Conservation (phyloP, 495 filamentous ascomycete species). For the Bacidia gigantensis region DNA sequence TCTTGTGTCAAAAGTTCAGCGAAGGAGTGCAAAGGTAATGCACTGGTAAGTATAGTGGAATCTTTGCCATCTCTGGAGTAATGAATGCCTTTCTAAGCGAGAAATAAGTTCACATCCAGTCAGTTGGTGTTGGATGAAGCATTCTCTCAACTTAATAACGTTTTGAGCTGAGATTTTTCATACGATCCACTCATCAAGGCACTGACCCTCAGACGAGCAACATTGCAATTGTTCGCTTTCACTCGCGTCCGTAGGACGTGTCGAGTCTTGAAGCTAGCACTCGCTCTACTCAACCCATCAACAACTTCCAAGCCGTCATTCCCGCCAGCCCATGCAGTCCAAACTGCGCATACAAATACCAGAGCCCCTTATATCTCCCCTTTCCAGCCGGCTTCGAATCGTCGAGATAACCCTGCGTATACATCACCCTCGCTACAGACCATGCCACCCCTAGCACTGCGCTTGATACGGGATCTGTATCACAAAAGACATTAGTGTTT, state of each 20-base stretch:
- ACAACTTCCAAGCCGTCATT: conserved; percentile 16
- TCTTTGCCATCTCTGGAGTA: too few relatives aligned
- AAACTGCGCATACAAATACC: conserved; percentile 31
- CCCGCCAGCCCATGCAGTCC: conserved; percentile 32
- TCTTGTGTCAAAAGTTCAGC: too few relatives aligned
- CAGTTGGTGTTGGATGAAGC: too few relatives aligned
- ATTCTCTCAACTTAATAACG: too few relatives aligned
- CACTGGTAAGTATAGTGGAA: too few relatives aligned
- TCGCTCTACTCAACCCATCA: conserved; percentile 9
- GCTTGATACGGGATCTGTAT: conserved; percentile 38
- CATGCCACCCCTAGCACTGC: conserved; percentile 41
- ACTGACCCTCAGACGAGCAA: too few relatives aligned
- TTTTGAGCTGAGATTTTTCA: too few relatives aligned
- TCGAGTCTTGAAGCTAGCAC: neutral
- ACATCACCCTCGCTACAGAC: conserved; percentile 40
- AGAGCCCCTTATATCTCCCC: conserved; percentile 29
- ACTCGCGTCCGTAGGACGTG: neutral
- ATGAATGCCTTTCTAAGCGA: too few relatives aligned
- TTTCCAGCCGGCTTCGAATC: conserved; percentile 32
- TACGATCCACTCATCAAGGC: too few relatives aligned
- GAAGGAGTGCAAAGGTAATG: too few relatives aligned
- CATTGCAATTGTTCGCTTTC: too few relatives aligned
- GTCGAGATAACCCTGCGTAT: conserved; percentile 46
- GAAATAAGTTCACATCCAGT: too few relatives aligned
- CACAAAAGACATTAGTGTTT: conserved; percentile 21